Evolutionary conservation across 2,329 filamentous ascomycete species (phyloP), one percentile per base, ranked within the genome.

Genomic region (Coniochaeta hoffmannii): DNA sequence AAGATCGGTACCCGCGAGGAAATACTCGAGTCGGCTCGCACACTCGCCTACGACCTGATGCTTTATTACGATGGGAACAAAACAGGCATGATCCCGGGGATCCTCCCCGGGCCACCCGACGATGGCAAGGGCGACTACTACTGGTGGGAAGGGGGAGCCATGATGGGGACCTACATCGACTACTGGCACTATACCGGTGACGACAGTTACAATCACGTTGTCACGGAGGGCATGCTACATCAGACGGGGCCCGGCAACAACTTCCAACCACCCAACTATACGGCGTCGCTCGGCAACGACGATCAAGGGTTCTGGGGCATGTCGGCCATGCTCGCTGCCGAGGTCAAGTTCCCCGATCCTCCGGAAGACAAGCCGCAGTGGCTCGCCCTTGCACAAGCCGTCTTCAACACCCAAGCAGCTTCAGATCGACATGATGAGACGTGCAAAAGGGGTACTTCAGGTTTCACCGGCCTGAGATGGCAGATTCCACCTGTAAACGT

Each of bases 401-500:
- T 89, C 4, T 92, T 81, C 65, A 84, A 88, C 60, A 82, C 82
- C 1, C 76, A 80, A 57, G 82, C 80, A 0, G 62, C 70, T 55
- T 70, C 76, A 12, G 78, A 86, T 53, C 87, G 88, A 74, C 84
- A 90, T 62, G 78, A 77, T 5, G 66, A 74, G 0, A 76, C 75
- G 1, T 92, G 89, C 63, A 75, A 76, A 22, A 88, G 88, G n/a
- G n/a, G n/a, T n/a, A n/a, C n/a, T n/a, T n/a, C n/a, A n/a, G n/a
- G n/a, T n/a, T n/a, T n/a, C n/a, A n/a, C n/a, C 60, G 89, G 88
- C 10, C 65, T 92, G 62, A 77, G 87, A 63, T 90, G 88, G 87
- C 89, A 94, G 73, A 87, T 93, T 57, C 89, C 85, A 56, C 74
- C 81, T 1, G 85, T 86, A 61, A 90, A 92, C 65, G 78, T 76